Conservation (phyloP, 352 stramenopile species). For the Globisporangium orthogonon region DNA sequence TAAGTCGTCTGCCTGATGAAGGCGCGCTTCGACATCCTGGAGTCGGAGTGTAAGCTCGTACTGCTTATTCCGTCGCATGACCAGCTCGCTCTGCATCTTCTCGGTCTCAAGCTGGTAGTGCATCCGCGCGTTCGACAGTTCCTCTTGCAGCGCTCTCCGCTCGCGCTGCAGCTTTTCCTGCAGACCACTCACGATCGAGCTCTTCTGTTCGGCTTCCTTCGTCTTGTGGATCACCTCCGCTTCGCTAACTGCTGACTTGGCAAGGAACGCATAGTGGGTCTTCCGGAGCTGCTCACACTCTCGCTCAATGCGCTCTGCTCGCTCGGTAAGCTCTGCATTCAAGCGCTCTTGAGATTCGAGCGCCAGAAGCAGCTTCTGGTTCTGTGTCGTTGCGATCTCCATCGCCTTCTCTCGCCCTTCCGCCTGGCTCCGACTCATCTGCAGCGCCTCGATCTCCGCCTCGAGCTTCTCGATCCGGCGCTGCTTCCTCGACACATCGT, state of each 20-base stretch:
- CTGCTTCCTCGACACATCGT: slow-evolving; percentile 44
- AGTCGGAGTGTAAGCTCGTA: slow-evolving; percentile 74
- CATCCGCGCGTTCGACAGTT: slow-evolving; percentile 34
- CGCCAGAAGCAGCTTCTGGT: slow-evolving; percentile 56
- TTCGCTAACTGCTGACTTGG: slow-evolving; percentile 25
- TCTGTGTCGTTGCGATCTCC: slow-evolving; percentile 71
- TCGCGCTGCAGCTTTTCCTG: slow-evolving; percentile 57
- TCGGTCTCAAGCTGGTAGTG: slow-evolving; percentile 56
- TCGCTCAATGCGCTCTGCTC: slow-evolving; percentile 18
- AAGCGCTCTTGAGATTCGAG: slow-evolving; percentile 48
- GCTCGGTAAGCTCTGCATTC: slow-evolving; percentile 18
- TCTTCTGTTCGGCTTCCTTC: slow-evolving; percentile 34
- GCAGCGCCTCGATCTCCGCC: slow-evolving; percentile 42
- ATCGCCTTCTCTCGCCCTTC: slow-evolving; percentile 63
- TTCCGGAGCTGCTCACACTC: slow-evolving; percentile 38
- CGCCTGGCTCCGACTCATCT: slow-evolving; percentile 39
- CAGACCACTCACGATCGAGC: slow-evolving; percentile 21
- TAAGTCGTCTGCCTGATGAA: slow-evolving; percentile 32
- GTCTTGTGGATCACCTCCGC: slow-evolving; percentile 44
- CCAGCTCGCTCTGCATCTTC: slow-evolving; percentile 58
- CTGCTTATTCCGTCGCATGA: slow-evolving; percentile 68
- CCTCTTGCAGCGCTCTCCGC: slow-evolving; percentile 33
- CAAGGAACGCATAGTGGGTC: slow-evolving; percentile 21
- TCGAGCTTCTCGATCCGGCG: slow-evolving; percentile 53
- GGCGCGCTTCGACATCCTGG: slow-evolving; percentile 43